Evolutionary conservation across 495 filamentous ascomycete genomes (phyloP).

Genomic region (Aspergillus olivimuriae): DNA sequence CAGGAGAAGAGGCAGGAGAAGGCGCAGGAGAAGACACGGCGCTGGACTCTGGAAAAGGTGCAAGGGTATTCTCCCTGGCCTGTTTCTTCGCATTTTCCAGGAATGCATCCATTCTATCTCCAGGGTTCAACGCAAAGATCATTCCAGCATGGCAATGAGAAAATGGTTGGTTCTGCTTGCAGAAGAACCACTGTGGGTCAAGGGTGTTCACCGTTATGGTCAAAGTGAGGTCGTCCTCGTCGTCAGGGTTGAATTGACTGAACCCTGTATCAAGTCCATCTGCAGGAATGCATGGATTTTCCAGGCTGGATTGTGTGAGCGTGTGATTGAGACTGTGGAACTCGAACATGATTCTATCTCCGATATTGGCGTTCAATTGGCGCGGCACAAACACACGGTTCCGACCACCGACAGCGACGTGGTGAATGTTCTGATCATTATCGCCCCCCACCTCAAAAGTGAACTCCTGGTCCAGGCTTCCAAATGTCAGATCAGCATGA

Average conservation of each 20-base stretch:
- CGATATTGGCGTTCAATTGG: conserved; percentile 5
- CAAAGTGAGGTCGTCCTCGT: not conserved
- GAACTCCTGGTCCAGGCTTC: not conserved
- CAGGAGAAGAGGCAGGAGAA: no score
- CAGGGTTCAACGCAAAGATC: conserved; percentile 7
- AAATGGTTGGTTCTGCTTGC: conserved; percentile 2
- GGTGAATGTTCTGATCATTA: not conserved
- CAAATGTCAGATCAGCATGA: not conserved
- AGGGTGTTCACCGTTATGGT: conserved; percentile 4
- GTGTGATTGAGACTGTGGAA: conserved; percentile 5
- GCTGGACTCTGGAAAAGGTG: no score
- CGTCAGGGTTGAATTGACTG: conserved; percentile 3
- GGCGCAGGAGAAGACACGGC: no score
- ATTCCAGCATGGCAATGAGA: conserved; percentile 8
- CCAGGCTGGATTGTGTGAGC: conserved; percentile 4
- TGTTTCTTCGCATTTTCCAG: not conserved
- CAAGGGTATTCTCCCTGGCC: no score
- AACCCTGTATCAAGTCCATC: conserved; percentile 2
- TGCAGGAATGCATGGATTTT: not conserved
- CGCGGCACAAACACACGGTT: conserved; percentile 1
- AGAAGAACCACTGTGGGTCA: conserved; percentile 7
- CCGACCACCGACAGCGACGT: conserved; percentile 1
- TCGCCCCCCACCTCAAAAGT: not conserved
- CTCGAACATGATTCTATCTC: conserved; percentile 4
- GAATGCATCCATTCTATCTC: conserved; percentile 3